Percentiles rank a stretch among this genome's conserved stretches.
Evolutionary conservation across 108 stramenopile species (phyloP).

Genomic region (Skeletonema marinoi): DNA sequence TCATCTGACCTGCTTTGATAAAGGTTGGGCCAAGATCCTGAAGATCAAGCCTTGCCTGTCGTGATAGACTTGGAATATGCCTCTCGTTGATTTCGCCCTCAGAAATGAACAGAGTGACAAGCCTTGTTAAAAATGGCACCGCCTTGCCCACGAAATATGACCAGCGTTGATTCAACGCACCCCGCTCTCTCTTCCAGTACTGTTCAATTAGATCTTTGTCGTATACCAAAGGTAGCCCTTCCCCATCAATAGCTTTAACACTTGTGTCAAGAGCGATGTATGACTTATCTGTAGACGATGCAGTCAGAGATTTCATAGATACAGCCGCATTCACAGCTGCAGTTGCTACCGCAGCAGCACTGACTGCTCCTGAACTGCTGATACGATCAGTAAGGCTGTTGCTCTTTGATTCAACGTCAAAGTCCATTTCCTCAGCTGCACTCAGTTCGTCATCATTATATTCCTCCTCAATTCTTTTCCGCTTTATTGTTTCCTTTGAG

Average conservation of each 20-base stretch:
- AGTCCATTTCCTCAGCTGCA: neutral
- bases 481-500: slow-evolving; percentile 20
- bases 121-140: slow-evolving; percentile 83
- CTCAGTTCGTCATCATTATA: neutral
- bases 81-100: slow-evolving; percentile 84
- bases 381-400: slow-evolving; percentile 56
- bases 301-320: slow-evolving; percentile 79
- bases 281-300: slow-evolving; percentile 74
- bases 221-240: slow-evolving; percentile 92
- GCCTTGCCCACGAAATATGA: slow-evolving; percentile 88
- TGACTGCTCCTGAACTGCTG: slow-evolving; percentile 71
- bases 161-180: slow-evolving; percentile 89
- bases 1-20: slow-evolving; percentile 81
- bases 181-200: slow-evolving; percentile 91
- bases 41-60: slow-evolving; percentile 86
- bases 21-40: slow-evolving; percentile 94
- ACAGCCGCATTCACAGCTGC: slow-evolving; percentile 92
- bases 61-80: slow-evolving; percentile 79
- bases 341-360: slow-evolving; percentile 87
- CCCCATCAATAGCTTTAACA: slow-evolving; percentile 63
- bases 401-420: neutral
- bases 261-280: slow-evolving; percentile 73
- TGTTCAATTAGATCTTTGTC: slow-evolving; percentile 88
- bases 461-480: neutral
- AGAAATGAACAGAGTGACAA: slow-evolving; percentile 78